phyloP scores from a whole-genome alignment of 1,284 basidiomycete genomes.

The Rhodotorula sp. region DNA sequence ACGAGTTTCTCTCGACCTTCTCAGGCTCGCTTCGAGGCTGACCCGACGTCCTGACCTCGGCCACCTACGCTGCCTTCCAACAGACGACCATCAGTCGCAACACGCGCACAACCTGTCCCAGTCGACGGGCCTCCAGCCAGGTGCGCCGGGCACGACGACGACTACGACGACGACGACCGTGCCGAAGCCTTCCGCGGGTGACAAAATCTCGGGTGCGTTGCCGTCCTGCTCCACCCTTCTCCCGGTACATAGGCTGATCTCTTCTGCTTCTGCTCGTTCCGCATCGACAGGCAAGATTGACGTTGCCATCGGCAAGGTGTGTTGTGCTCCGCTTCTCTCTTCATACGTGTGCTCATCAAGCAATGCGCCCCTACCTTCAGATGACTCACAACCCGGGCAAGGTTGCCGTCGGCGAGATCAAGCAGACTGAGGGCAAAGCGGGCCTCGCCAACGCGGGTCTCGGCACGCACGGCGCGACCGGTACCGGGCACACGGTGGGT shows the following conservation, averaged over 20 bases:
- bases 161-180: slow-evolving; percentile 13
- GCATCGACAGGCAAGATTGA: slow-evolving; percentile 25
- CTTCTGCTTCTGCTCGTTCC: background rate
- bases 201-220: slow-evolving; percentile 21
- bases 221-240: background rate
- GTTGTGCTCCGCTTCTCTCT: background rate
- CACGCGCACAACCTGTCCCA: slow-evolving; percentile 5
- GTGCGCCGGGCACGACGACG: slow-evolving; percentile 5
- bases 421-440: slow-evolving; percentile 29
- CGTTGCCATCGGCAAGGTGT: slow-evolving; percentile 27
- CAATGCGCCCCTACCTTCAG: background rate
- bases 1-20: no score
- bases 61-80: background rate
- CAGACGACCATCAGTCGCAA: slow-evolving; percentile 1
- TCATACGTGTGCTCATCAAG: no score
- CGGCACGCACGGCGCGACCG: background rate
- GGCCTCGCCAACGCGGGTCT: slow-evolving; percentile 13
- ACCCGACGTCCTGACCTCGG: rapidly evolving
- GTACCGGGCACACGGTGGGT: background rate
- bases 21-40: background rate
- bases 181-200: slow-evolving; percentile 27
- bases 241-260: no score
- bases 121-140: slow-evolving; percentile 1
- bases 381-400: slow-evolving; percentile 27
- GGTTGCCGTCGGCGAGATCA: slow-evolving; percentile 27